A percentile compares a stretch with the other conserved stretches of the same genome.
Evolutionary conservation across 179 eudicot species (phyloP).

Genomic region (Nepenthes alata): DNA sequence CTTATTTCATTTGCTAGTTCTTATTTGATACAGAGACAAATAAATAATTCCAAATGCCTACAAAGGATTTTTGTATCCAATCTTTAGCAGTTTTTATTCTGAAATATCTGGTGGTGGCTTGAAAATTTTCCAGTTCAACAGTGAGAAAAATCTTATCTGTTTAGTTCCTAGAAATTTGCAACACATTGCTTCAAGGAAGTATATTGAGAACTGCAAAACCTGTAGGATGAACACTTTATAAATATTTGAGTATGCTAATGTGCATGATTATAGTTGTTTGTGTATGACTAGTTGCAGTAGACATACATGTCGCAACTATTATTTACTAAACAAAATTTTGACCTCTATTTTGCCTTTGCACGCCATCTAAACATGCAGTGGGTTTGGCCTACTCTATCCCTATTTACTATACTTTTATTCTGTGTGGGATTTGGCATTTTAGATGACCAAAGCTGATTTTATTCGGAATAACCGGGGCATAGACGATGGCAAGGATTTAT

Average conservation of each 20-base stretch:
- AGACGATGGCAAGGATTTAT: conserved; percentile 89
- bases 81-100: neutral
- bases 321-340: too few relatives aligned
- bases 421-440: conserved; percentile 9
- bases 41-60: neutral
- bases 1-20: neutral
- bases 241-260: too few relatives aligned
- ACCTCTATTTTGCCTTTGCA: too few relatives aligned
- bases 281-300: too few relatives aligned
- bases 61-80: neutral
- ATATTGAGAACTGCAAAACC: too few relatives aligned
- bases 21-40: neutral
- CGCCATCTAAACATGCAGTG: neutral
- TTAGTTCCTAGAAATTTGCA: neutral
- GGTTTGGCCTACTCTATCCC: neutral
- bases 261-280: too few relatives aligned
- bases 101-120: neutral
- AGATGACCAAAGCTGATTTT: conserved; percentile 97
- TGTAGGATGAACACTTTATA: too few relatives aligned
- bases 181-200: neutral
- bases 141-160: neutral
- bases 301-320: too few relatives aligned
- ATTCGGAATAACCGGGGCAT: conserved; percentile 95
- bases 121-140: neutral
- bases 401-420: conserved; percentile 1